Percentiles rank a stretch among this genome's conserved stretches.
Conservation (phyloP, 345 rosid genomes). For the Citrus inodora region DNA sequence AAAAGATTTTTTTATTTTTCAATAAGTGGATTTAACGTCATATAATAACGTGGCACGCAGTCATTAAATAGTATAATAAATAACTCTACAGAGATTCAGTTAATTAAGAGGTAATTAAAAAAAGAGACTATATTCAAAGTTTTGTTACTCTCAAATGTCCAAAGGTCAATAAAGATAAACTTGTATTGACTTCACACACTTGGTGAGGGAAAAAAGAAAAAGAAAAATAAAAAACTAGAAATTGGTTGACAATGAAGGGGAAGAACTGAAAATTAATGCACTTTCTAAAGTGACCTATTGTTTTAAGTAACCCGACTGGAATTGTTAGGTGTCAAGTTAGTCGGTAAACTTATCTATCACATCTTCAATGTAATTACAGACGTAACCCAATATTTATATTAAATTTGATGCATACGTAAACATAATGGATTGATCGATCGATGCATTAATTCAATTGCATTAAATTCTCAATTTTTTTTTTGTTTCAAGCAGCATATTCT, state of each 20-base stretch:
- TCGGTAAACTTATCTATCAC: not conserved
- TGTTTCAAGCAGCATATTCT: too few relatives aligned
- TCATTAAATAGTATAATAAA: not conserved
- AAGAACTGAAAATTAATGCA: not conserved
- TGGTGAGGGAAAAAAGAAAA: not conserved
- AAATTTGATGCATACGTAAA: not conserved
- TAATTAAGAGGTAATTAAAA: not conserved
- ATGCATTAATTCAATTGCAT: not conserved
- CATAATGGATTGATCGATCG: not conserved
- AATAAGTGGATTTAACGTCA: not conserved
- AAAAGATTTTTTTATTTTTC: not conserved
- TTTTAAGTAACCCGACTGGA: not conserved
- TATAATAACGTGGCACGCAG: not conserved
- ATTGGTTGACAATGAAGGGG: not conserved
- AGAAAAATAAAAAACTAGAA: not conserved
- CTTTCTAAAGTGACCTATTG: not conserved
- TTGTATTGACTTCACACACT: not conserved
- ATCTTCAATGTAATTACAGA: not conserved
- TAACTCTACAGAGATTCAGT: too few relatives aligned
- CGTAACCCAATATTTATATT: not conserved
- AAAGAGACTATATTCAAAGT: not conserved
- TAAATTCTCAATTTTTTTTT: not conserved
- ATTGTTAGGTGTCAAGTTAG: not conserved
- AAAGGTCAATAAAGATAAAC: slow-evolving; percentile 1
- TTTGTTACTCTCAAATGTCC: not conserved